Conservation (phyloP, 2,329 filamentous ascomycete species). For the Fonsecaea pedrosoi region DNA sequence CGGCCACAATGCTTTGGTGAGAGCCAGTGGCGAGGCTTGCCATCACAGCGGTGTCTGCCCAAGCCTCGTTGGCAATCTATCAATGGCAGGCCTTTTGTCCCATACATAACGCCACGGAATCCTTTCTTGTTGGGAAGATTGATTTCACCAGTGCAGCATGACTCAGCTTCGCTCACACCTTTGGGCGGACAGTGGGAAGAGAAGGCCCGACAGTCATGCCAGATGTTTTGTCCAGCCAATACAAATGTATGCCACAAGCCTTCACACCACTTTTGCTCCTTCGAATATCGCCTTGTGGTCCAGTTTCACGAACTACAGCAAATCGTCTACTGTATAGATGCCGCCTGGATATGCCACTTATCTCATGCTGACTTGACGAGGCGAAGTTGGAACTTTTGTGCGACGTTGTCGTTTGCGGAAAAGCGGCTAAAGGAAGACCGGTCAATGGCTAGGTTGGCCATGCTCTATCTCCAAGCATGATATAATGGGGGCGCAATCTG, state of each 20-base stretch:
- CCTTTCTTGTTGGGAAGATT: background rate
- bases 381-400: conserved; percentile 18
- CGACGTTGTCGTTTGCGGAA: conserved; percentile 13
- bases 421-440: conserved; percentile 4
- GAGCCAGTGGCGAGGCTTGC: conserved; percentile 30
- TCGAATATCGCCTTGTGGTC: background rate
- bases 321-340: background rate
- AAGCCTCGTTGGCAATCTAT: conserved; percentile 36
- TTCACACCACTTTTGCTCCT: conserved; percentile 5
- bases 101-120: conserved; percentile 19
- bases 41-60: conserved; percentile 33
- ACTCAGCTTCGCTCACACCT: background rate
- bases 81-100: conserved; percentile 25
- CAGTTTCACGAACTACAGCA: background rate
- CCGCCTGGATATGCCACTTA: background rate
- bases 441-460: conserved; percentile 4
- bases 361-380: background rate
- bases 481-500: background rate
- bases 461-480: background rate
- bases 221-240: conserved; percentile 3
- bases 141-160: background rate
- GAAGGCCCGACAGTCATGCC: conserved; percentile 4
- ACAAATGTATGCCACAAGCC: background rate
- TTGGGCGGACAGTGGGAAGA: background rate
- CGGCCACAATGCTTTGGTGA: conserved; percentile 11